A percentile compares a stretch with the other conserved stretches of the same genome.
Evolutionary conservation across 2,329 filamentous ascomycete species (phyloP).

Genomic region (Cercospora sp.): DNA sequence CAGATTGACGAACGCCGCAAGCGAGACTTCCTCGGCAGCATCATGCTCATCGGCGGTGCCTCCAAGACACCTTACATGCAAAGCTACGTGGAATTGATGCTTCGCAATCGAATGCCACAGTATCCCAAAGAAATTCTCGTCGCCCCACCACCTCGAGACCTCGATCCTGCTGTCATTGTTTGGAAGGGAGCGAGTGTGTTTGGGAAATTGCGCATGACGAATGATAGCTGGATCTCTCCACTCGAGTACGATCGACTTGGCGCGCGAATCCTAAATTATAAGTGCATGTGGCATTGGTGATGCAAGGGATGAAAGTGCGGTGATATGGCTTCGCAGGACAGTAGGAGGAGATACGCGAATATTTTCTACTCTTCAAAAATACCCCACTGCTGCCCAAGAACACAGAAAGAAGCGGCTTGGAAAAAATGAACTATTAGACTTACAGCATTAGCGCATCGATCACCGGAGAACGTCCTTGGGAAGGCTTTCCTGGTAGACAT

Average conservation of each 20-base stretch:
- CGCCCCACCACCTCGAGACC: slow-evolving; percentile 75
- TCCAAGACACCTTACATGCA: slow-evolving; percentile 79
- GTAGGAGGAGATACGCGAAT: too few species aligned
- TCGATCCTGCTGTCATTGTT: slow-evolving; percentile 94
- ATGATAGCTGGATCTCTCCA: slow-evolving; percentile 91
- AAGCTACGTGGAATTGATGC: slow-evolving; percentile 76
- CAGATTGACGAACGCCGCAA: slow-evolving; percentile 90
- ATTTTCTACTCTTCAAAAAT: too few species aligned
- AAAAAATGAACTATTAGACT: too few species aligned
- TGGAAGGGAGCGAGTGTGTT: slow-evolving; percentile 99
- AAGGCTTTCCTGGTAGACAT: too few species aligned
- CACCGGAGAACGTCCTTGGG: too few species aligned
- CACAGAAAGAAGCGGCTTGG: too few species aligned
- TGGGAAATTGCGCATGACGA: slow-evolving; percentile 78
- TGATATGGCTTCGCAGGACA: too few species aligned
- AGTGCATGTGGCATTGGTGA: slow-evolving; percentile 65
- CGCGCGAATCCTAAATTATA: slow-evolving; percentile 78
- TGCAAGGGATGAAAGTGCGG: neutral
- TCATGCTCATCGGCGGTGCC: slow-evolving; percentile 87
- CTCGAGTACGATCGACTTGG: slow-evolving; percentile 87
- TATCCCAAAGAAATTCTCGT: slow-evolving; percentile 68
- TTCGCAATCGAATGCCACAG: slow-evolving; percentile 65
- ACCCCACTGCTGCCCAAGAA: too few species aligned
- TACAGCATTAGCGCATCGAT: too few species aligned
- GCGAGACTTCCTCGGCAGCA: slow-evolving; percentile 82